These are phyloP conservation scores for Penicillium digitatum DNA, from an alignment of 2,329 filamentous ascomycete species.

Conservation along the genomic window DNA sequence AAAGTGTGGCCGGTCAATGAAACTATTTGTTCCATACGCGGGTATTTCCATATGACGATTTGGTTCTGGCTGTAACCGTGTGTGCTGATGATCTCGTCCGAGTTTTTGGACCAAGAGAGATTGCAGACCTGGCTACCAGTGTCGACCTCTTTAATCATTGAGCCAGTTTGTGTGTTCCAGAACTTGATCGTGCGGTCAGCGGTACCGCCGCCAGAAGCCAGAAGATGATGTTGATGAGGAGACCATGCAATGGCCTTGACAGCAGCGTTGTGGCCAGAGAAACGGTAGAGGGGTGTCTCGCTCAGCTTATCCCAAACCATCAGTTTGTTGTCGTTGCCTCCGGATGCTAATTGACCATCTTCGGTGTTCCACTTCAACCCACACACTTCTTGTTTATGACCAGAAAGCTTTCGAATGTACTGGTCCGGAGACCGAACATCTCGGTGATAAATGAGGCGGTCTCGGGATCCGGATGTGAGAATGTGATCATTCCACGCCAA, in stretches of 20 bases:
- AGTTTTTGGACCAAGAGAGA: slow-evolving; percentile 93
- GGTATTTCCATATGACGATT: slow-evolving; percentile 99
- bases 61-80: slow-evolving; percentile 98
- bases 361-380: slow-evolving; percentile 96
- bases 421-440: slow-evolving; percentile 92
- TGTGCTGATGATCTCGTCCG: slow-evolving; percentile 93
- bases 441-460: slow-evolving; percentile 89
- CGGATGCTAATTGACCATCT: slow-evolving; percentile 88
- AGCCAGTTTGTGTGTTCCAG: slow-evolving; percentile 87
- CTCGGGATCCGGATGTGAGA: slow-evolving; percentile 87
- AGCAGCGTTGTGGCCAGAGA: slow-evolving; percentile 88
- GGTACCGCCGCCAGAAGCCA: slow-evolving; percentile 94
- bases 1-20: slow-evolving; percentile 95
- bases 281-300: slow-evolving; percentile 89
- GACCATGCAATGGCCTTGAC: slow-evolving; percentile 99
- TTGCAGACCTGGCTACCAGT: slow-evolving; percentile 99
- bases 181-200: slow-evolving; percentile 96
- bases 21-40: slow-evolving; percentile 93
- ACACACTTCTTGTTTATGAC: slow-evolving; percentile 97
- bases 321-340: slow-evolving; percentile 97
- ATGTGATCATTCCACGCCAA: slow-evolving; percentile 98
- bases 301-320: slow-evolving; percentile 97
- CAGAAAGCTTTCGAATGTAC: slow-evolving; percentile 78
- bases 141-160: slow-evolving; percentile 79
- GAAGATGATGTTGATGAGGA: slow-evolving; percentile 85